A percentile compares a stretch with the other conserved stretches of the same genome.
These are phyloP conservation scores for Apostasia ramifera DNA, from an alignment of 106 monocot species.

Conservation along the genomic window DNA sequence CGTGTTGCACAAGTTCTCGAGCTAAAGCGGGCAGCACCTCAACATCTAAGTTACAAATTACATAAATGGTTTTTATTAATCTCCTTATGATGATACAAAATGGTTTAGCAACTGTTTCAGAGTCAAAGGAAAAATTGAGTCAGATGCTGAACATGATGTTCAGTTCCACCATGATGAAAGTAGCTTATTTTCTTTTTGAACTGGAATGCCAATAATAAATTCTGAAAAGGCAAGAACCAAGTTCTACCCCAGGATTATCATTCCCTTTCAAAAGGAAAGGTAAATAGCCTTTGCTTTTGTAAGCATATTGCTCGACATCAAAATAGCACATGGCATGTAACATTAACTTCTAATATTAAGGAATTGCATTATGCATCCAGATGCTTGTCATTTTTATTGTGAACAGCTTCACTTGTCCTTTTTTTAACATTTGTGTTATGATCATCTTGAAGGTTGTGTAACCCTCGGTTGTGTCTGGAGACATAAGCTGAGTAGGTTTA, in stretches of 20 bases:
- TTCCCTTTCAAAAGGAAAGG: too few species aligned
- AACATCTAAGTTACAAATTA: too few species aligned
- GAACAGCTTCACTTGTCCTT: too few species aligned
- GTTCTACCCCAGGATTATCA: not conserved
- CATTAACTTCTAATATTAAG: too few species aligned
- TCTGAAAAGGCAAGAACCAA: constrained; percentile 43
- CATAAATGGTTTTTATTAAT: constrained; percentile 6
- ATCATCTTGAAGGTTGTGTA: constrained; percentile 28
- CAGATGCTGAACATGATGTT: constrained; percentile 21
- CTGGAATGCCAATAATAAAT: constrained; percentile 36
- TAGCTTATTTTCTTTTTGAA: constrained; percentile 63
- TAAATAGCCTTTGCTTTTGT: too few species aligned
- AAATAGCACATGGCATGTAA: too few species aligned
- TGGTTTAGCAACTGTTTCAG: constrained; percentile 14
- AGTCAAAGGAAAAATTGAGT: constrained; percentile 11
- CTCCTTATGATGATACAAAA: constrained; percentile 19
- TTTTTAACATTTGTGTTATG: too few species aligned
- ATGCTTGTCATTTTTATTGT: too few species aligned
- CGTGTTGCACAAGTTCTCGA: too few species aligned
- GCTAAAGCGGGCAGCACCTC: too few species aligned
- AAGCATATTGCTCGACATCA: too few species aligned
- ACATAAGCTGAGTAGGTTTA: constrained; percentile 70
- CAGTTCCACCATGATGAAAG: constrained; percentile 34
- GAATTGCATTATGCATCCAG: too few species aligned
- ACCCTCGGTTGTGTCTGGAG: constrained; percentile 24